Percentiles rank a stretch among this genome's conserved stretches.
Evolutionary conservation across 768 basidiomycete species (phyloP).

Genomic region (Boletus subcaerulescens): DNA sequence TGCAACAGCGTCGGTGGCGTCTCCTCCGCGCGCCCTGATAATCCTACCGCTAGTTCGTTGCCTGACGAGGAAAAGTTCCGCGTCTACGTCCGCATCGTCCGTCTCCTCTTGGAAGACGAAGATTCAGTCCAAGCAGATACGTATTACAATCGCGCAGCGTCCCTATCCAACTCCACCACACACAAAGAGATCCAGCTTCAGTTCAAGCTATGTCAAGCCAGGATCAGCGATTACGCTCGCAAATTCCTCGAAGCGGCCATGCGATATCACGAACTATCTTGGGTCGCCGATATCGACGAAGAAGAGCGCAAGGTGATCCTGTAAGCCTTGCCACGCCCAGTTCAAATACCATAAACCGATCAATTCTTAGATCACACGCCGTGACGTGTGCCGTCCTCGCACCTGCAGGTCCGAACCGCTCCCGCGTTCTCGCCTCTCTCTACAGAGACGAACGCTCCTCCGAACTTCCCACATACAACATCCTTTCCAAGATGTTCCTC

Average conservation of each 20-base stretch:
- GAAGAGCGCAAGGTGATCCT: conserved; percentile 89
- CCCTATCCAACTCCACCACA: conserved; percentile 75
- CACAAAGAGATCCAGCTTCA: conserved; percentile 78
- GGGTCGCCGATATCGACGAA: conserved; percentile 88
- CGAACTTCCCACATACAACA: conserved; percentile 79
- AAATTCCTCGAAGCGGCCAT: conserved; percentile 94
- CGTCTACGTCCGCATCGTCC: conserved; percentile 91
- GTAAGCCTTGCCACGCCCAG: conserved; percentile 46
- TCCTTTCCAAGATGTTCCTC: conserved; percentile 97
- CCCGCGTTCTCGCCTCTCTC: conserved; percentile 86
- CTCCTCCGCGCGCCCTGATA: conserved; percentile 3
- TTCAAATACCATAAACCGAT: conserved; percentile 4
- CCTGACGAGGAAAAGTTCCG: conserved; percentile 84
- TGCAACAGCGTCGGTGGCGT: background rate
- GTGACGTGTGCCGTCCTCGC: conserved; percentile 96
- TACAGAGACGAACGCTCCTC: conserved; percentile 90
- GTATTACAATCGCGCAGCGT: conserved; percentile 93
- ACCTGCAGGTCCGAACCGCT: conserved; percentile 94
- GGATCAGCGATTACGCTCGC: conserved; percentile 88
- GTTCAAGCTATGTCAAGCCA: conserved; percentile 92
- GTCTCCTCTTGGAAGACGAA: conserved; percentile 91
- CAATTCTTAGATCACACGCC: conserved; percentile 65
- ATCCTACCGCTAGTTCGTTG: conserved; percentile 42
- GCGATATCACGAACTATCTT: conserved; percentile 93
- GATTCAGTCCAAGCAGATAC: conserved; percentile 98